A percentile compares a stretch with the other conserved stretches of the same genome.
Evolutionary conservation across 371 early-diverging fungal species (phyloP).

Genomic region (Lichtheimia corymbifera): DNA sequence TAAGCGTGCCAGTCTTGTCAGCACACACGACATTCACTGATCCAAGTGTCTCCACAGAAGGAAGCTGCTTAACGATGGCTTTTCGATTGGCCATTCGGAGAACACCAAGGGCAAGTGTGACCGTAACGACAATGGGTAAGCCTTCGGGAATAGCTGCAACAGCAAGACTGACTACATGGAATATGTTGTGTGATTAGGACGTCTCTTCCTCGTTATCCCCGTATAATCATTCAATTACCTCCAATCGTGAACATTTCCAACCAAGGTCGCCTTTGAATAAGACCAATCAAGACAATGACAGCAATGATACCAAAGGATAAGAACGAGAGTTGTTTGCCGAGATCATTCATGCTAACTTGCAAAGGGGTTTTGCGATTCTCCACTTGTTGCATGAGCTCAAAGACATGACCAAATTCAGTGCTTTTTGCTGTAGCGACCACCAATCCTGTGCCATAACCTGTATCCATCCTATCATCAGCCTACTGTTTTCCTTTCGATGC

Average conservation of each 20-base stretch:
- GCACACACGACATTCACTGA: conserved; percentile 87
- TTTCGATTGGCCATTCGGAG: conserved; percentile 87
- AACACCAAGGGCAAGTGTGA: conserved; percentile 88
- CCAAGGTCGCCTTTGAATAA: conserved; percentile 85
- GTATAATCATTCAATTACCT: conserved; percentile 33
- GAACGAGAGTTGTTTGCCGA: conserved; percentile 83
- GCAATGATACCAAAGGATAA: conserved; percentile 87
- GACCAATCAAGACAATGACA: conserved; percentile 87
- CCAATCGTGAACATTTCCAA: conserved; percentile 96
- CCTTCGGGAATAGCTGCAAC: conserved; percentile 97
- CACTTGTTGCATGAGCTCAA: conserved; percentile 83
- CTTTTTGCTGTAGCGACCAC: conserved; percentile 84
- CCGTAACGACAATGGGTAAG: conserved; percentile 90
- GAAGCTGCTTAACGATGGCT: conserved; percentile 89
- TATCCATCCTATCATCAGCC: not conserved
- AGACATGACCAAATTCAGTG: conserved; percentile 89
- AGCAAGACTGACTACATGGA: conserved; percentile 70
- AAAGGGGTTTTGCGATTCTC: conserved; percentile 84
- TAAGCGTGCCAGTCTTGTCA: conserved; percentile 93
- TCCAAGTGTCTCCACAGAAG: conserved; percentile 91
- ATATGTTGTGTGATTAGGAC: not conserved
- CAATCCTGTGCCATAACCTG: conserved; percentile 77
- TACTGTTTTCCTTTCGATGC: not conserved
- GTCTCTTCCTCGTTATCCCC: not conserved
- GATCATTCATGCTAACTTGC: conserved; percentile 84